Evolutionary conservation across 2,329 filamentous ascomycete genomes (phyloP).

Genomic region (Ampelomyces quisqualis): DNA sequence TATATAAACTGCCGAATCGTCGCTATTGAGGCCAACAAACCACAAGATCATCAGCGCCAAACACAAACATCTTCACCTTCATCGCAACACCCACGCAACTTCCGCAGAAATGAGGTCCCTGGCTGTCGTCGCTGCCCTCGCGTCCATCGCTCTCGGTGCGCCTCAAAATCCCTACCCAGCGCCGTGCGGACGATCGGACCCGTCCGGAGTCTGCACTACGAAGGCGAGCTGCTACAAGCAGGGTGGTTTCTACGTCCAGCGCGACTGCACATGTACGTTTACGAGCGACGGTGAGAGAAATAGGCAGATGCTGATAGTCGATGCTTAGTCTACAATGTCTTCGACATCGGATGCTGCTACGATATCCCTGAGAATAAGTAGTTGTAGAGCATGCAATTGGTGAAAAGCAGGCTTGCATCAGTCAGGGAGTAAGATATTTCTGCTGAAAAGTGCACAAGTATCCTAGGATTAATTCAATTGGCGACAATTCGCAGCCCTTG

Average conservation of each 20-base stretch:
- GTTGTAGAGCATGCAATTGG: not conserved
- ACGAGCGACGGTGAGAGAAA: not conserved
- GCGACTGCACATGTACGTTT: conserved; percentile 24
- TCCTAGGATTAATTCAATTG: no score
- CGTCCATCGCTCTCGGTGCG: conserved; percentile 18
- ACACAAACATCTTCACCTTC: not conserved
- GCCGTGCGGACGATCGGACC: conserved; percentile 30
- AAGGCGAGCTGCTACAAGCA: conserved; percentile 25
- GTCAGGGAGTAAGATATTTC: no score
- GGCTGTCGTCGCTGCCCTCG: conserved; percentile 15
- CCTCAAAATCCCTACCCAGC: conserved; percentile 32
- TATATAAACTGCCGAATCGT: conserved; percentile 12
- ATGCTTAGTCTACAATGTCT: conserved; percentile 26
- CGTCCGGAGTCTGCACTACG: conserved; percentile 32
- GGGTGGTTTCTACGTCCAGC: conserved; percentile 34
- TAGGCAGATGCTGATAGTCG: not conserved
- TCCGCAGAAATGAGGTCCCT: conserved; percentile 15
- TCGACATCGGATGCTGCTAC: conserved; percentile 36
- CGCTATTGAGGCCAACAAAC: not conserved
- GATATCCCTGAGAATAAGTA: conserved; percentile 23
- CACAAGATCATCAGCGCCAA: not conserved
- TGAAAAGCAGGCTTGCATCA: no score
- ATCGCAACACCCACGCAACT: not conserved
- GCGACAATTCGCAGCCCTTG: no score
- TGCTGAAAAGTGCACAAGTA: no score